Base-by-base conservation (phyloP, 2,329 filamentous ascomycete genomes). In the Shiraia sp. region DNA sequence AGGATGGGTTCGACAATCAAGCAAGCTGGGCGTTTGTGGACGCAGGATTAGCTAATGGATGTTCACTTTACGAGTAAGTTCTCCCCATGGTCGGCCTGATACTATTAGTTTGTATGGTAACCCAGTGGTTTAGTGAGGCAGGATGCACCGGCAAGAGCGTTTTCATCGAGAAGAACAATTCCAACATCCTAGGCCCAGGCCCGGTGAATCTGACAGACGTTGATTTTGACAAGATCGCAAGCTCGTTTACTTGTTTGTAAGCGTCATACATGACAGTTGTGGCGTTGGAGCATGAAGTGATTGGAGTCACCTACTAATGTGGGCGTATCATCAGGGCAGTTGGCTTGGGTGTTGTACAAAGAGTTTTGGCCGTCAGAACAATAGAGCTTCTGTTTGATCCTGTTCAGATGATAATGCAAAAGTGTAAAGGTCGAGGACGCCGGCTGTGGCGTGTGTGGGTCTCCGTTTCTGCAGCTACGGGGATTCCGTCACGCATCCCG, bases 21-120 rank as follows among this genome's bases (percentile, higher is more conserved):
- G 37, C 51, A 12, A 53, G 49, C 9, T 59, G 49, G 48, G 54
- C 56, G 3, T 56, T 53, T 36, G 56, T 59, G 10, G 51, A 51
- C 25, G 33, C 31, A 13, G 56, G 56, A 2, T 37, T 57, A 9
- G 56, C 52, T 5, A 56, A 57, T 36, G 50, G 52, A 9, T 59
- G 52, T 37, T 25, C 28, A 8, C 40, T 59, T 17, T 59, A 52
- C 26, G 53, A 53, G 56, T 57, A 33, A 48, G 51, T 51, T 10
- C 2, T 14, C 3, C 10, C n/a, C 8, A n/a, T 26, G 16, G 13
- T 10, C 15, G 13, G 28, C 10, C n/a, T n/a, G n/a, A n/a, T n/a
- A n/a, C n/a, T n/a, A n/a, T n/a, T n/a, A 25, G 17, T n/a, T 13
- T 12, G 24, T 29, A 10, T 12, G 15, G 22, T 27, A 45, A 25